Evolutionary conservation across 371 early-diverging fungal genomes (phyloP).

Genomic region (Phascolomyces articulosus): DNA sequence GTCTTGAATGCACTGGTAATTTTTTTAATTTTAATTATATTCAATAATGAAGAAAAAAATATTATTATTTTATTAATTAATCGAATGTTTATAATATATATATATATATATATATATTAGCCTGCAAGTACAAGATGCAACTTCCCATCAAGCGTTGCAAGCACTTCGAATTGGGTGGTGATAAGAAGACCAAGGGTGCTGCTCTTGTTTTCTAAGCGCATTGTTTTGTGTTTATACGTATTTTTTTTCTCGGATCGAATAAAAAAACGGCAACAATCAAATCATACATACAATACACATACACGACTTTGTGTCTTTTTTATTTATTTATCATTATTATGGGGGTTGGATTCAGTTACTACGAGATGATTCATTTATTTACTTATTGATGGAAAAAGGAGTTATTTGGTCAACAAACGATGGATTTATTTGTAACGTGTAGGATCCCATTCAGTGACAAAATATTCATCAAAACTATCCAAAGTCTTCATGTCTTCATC

Average conservation of each 20-base stretch:
- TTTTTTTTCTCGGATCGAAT: constrained; percentile 1
- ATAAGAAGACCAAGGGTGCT: constrained; percentile 89
- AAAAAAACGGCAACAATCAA: constrained; percentile 5
- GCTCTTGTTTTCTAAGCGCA: constrained; percentile 74
- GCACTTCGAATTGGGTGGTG: constrained; percentile 99
- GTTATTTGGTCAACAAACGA: background rate
- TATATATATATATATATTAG: constrained; percentile 1
- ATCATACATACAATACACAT: background rate
- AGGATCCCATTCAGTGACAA: constrained; percentile 41
- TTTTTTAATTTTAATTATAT: background rate
- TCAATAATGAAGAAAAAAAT: background rate
- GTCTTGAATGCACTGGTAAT: constrained; percentile 92
- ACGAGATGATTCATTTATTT: background rate
- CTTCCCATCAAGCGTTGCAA: constrained; percentile 98
- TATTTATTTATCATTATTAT: no score
- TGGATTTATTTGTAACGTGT: constrained; percentile 22
- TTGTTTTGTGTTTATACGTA: background rate
- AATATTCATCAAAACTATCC: constrained; percentile 42
- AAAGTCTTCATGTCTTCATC: constrained; percentile 54
- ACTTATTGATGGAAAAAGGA: background rate
- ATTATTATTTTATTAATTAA: background rate
- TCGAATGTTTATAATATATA: background rate
- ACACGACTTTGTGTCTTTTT: background rate
- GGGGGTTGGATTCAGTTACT: no score
- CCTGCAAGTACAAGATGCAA: constrained; percentile 97